Base-by-base conservation (phyloP, 768 basidiomycete genomes). In the Psilocybe cyanescens region DNA sequence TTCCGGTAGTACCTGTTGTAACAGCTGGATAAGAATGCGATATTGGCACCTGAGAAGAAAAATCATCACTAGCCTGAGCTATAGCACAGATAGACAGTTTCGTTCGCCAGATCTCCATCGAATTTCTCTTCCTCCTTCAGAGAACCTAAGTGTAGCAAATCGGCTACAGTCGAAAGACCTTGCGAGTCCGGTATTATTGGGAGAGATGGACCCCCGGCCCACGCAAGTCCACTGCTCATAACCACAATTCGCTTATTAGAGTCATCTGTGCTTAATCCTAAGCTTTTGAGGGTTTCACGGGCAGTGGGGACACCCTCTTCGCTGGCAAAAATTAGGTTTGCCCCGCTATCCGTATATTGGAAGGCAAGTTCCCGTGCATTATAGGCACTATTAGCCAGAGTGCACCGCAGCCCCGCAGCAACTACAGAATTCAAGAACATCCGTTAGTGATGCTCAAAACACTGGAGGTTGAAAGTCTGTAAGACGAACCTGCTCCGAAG, bases 301-400 rank as follows among this genome's bases (percentile, higher is more conserved):
- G 85, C 85, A n/a, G 81, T 76, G 0, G 78, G 69, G 1, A 92
- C 62, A 4, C 90, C 78, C 0, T 83, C 77, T n/a, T 91, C 90
- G 59, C 85, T 84, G 9, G 83, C 79, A 58, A 94, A 84, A 28
- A 94, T 71, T 17, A 89, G 64, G 52, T 80, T 78, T 0, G 94
- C 89, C 3, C 81, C 74, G 55, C 87, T 88, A 68, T 95, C 87
- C 11, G 64, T 74, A 60, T 90, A 88, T 70, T 96, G 94, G 72
- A 86, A 86, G 0, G 78, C 80, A 0, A 95, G 81, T 69, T 96
- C 94, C 7, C 75, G 69, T 3, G 86, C 71, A 3, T 86, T 89
- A 68, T 92, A 95, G 0, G 81, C 79, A 60, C 82, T 86, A 70
- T 94, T 95, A 14, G 90, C 89, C 12, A 91, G 84, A 0, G 92